Base-by-base conservation (phyloP, 2,329 filamentous ascomycete species). In the Pseudocercospora cruenta region DNA sequence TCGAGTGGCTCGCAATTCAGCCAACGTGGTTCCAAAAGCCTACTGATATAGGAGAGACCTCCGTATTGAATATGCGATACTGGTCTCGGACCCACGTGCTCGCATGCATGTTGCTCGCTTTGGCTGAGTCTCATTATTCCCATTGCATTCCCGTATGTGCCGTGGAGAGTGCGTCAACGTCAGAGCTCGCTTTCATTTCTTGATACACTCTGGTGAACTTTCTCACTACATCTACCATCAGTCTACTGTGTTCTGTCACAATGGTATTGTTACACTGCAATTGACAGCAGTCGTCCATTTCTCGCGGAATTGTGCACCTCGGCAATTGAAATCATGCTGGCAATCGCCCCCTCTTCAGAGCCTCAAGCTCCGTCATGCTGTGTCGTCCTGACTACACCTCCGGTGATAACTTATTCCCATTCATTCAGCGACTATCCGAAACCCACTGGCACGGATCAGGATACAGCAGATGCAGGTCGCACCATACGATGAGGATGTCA, bases 391-490 rank as follows among this genome's bases (percentile, higher is more conserved):
- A 55, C 55, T 21, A 43, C 26, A 19, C 28, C 28, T 39, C 54
- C 54, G 54, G 54, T 39, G 55, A 39, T 58, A 58, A 43, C 9
- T 58, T 58, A 58, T 58, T 58, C 55, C 55, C 55, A 58, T 26
- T 26, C 9, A 16, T n/a, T 24, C 55, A 16, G n/a, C 28, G 5
- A 12, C 26, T 19, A 36, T 39, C n/a, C 16, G 28, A 58, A 26
- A 16, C 31, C 28, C 6, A 24, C n/a, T 24, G 55, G 28, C 55
- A 36, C 31, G 26, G 31, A 39, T 58, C 55, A 39, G 31, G 55
- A 43, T 22, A 22, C 39, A 49, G 43, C 39, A 49, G 58, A 60
- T 60, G 39, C 58, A 60, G 45, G 58, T 60, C 9, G 24, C 58
- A 60, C 58, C 43, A 33, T 51, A 60, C 22, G 57, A 43, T 26